Base-by-base conservation (phyloP, 2,329 filamentous ascomycete species). In the Cordyceps sp. region DNA sequence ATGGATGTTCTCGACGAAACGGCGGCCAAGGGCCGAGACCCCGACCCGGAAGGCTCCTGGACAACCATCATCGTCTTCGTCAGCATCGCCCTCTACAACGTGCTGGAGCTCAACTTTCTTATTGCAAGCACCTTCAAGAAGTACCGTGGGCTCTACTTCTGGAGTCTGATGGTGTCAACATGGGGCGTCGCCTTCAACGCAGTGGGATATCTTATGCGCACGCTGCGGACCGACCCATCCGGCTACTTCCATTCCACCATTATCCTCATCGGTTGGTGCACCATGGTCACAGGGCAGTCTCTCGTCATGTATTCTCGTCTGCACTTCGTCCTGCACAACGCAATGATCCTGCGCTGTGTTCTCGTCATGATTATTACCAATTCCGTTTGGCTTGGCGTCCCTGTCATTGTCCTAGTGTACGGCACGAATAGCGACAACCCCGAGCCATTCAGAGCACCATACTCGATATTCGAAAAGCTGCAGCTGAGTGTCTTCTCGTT, bases 231-330 rank as follows among this genome's bases (percentile, higher is more conserved):
- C 13, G 26, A 37, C 1, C 23, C 28, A 2, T 20, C 29, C 1
- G 33, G 31, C 10, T 42, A 47, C 10, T 30, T 43, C 2, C 36
- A 43, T n/a, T 42, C 42, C 6, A 50, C 46, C 1, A 34, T 49
- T 8, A 47, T 50, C 8, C 37, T 49, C n/a, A 36, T 45, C 16
- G 48, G 48, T 3, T 54, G 51, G 48, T 45, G 42, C n/a, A 38
- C 43, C 2, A 73, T 76, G 66, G 60, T 76, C 0, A 73, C 69
- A 1, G 73, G 71, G 0, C 69, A 75, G 44, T 64, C 65, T 0
- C 42, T 75, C 14, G 71, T 77, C 2, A 53, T 78, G 1, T 78
- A 71, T 50, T 76, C 69, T 1, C 61, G 73, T 2, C 55, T 77
- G 2, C 69, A 76, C 42, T 57, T 78, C 3, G 59, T 77, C 13